Evolutionary conservation across 2,329 filamentous ascomycete species (phyloP).

Genomic region (Orbilia brochopaga): DNA sequence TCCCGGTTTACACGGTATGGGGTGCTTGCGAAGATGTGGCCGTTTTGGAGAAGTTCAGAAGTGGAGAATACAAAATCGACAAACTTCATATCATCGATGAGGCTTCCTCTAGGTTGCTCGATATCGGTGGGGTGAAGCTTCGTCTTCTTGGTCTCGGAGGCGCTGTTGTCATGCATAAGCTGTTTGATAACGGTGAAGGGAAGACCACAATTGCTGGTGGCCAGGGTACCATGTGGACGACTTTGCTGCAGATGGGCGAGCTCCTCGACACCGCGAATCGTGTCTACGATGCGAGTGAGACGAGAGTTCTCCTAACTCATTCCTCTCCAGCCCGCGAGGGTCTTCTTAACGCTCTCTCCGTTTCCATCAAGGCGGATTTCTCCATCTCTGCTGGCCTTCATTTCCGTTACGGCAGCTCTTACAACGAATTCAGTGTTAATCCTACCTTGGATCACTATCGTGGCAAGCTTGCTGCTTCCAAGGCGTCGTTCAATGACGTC

Average conservation of each 20-base stretch:
- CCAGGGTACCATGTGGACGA: constrained; percentile 99
- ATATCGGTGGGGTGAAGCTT: constrained; percentile 94
- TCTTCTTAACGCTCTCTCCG: constrained; percentile 94
- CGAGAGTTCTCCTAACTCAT: constrained; percentile 93
- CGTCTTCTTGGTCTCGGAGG: constrained; percentile 90
- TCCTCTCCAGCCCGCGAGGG: constrained; percentile 95
- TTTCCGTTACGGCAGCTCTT: constrained; percentile 98
- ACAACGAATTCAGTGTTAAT: constrained; percentile 99
- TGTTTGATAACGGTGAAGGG: constrained; percentile 98
- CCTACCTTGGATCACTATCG: constrained; percentile 97
- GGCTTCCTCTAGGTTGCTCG: constrained; percentile 91
- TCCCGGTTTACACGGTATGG: constrained; percentile 98
- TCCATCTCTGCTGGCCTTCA: constrained; percentile 96
- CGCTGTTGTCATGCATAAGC: constrained; percentile 98
- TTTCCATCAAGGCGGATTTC: constrained; percentile 96
- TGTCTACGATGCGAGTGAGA: constrained; percentile 97
- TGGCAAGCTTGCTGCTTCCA: constrained; percentile 95
- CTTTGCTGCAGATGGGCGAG: constrained; percentile 95
- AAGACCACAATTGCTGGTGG: constrained; percentile 97
- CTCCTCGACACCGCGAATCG: constrained; percentile 96
- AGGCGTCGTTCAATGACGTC: constrained; percentile 97
- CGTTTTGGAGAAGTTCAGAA: constrained; percentile 95
- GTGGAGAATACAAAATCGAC: constrained; percentile 94
- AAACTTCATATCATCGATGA: constrained; percentile 99
- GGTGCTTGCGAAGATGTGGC: constrained; percentile 98